Evolutionary conservation across 495 filamentous ascomycete genomes (phyloP).

Genomic region (Penicillium goetzii): DNA sequence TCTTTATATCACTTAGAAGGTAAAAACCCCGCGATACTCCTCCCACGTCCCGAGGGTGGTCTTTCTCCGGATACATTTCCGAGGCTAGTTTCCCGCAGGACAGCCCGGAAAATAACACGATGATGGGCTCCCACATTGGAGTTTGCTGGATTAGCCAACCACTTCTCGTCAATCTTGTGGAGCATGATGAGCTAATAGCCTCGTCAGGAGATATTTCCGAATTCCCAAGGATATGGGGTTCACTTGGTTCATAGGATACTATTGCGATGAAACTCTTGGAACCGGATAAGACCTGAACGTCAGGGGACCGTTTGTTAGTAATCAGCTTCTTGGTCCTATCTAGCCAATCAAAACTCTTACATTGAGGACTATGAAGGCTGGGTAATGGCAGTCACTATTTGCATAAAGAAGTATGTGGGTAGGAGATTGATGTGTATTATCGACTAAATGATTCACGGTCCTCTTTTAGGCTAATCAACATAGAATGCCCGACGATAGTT

Average conservation of each 20-base stretch:
- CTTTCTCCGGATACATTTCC: slow-evolving; percentile 17
- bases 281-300: neutral
- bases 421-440: too few species aligned
- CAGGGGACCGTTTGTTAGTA: neutral
- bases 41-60: slow-evolving; percentile 12
- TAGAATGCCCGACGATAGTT: too few species aligned
- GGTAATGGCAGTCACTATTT: too few species aligned
- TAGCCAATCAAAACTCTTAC: neutral
- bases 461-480: neutral
- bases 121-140: neutral
- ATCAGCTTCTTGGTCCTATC: neutral
- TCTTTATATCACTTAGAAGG: slow-evolving; percentile 13
- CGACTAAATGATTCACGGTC: too few species aligned
- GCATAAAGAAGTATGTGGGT: too few species aligned
- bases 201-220: neutral
- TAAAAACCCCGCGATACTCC: slow-evolving; percentile 7
- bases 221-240: neutral
- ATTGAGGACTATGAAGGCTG: too few species aligned
- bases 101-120: slow-evolving; percentile 14
- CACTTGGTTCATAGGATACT: neutral
- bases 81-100: slow-evolving; percentile 8
- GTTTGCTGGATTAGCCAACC: neutral
- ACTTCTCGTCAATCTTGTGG: neutral
- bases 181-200: neutral
- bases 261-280: neutral